Evolutionary conservation across 108 stramenopile genomes (phyloP).

Genomic region (Skeletonema menzelii): DNA sequence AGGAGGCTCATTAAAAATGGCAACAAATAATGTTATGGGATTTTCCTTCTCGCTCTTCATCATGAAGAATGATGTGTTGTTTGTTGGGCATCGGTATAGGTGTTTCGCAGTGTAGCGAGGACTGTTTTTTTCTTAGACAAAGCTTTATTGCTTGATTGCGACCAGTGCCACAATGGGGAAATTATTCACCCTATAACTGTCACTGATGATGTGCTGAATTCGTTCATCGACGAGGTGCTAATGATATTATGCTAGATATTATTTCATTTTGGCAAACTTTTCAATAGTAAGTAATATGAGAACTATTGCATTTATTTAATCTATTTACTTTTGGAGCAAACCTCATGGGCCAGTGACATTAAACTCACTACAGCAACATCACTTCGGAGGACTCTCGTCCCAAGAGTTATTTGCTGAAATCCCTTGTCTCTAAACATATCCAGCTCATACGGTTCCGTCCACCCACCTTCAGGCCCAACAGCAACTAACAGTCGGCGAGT

Average conservation of each 20-base stretch:
- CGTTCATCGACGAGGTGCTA: background rate
- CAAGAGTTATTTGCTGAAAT: constrained; percentile 85
- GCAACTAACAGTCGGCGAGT: constrained; percentile 64
- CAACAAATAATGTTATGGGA: background rate
- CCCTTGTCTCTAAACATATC: constrained; percentile 63
- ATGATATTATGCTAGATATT: background rate
- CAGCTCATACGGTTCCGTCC: constrained; percentile 88
- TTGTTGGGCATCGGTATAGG: too few species aligned
- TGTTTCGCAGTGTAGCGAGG: too few species aligned
- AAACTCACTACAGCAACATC: constrained; percentile 90
- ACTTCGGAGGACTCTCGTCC: constrained; percentile 79
- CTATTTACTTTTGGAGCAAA: constrained; percentile 28
- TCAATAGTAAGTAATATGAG: background rate
- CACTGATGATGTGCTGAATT: background rate
- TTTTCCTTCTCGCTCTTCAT: background rate
- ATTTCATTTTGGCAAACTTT: background rate
- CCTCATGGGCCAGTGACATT: constrained; percentile 82
- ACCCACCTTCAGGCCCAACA: constrained; percentile 92
- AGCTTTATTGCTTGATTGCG: background rate
- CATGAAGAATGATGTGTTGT: too few species aligned
- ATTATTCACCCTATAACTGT: background rate
- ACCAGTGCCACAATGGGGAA: background rate
- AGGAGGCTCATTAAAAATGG: constrained; percentile 34
- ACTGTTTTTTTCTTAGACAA: too few species aligned
- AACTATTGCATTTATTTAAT: background rate